These are phyloP conservation scores for Penicillium rolfsii DNA, from an alignment of 2,329 filamentous ascomycete species.

Conservation along the genomic window DNA sequence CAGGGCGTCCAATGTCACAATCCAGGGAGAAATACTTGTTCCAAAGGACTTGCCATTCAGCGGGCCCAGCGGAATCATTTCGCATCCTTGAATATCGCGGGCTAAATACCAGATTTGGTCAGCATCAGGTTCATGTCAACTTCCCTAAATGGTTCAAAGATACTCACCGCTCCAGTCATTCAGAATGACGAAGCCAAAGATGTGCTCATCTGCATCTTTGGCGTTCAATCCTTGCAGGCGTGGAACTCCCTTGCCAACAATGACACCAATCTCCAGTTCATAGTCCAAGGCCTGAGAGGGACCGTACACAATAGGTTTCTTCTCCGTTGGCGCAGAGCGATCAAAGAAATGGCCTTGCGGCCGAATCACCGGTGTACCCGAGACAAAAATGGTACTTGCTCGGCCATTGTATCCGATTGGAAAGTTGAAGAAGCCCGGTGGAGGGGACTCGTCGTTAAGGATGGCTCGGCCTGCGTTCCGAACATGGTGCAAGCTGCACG, in stretches of 20 bases:
- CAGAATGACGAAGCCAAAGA: constrained; percentile 64
- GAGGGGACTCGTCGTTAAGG: constrained; percentile 29
- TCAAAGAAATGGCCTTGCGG: constrained; percentile 48
- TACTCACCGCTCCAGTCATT: constrained; percentile 60
- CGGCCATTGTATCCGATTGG: constrained; percentile 60
- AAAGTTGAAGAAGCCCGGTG: constrained; percentile 51
- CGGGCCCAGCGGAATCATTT: constrained; percentile 65
- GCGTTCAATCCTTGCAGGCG: constrained; percentile 45
- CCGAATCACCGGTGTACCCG: constrained; percentile 53
- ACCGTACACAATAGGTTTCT: constrained; percentile 27
- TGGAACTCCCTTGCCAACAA: constrained; percentile 49
- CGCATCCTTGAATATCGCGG: constrained; percentile 61
- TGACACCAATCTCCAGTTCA: constrained; percentile 50
- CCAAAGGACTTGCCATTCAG: constrained; percentile 65
- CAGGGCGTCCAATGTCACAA: constrained; percentile 64
- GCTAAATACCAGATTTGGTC: constrained; percentile 13
- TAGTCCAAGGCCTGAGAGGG: constrained; percentile 42
- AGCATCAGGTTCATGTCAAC: not conserved
- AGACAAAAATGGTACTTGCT: constrained; percentile 57
- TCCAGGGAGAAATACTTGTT: constrained; percentile 65
- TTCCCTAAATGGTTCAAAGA: not conserved
- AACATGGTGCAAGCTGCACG: constrained; percentile 38
- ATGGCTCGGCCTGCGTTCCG: constrained; percentile 32
- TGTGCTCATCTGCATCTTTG: constrained; percentile 59
- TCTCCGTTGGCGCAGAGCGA: constrained; percentile 18